phyloP scores from a whole-genome alignment of 768 basidiomycete species.

The Tylopilus intermedius region DNA sequence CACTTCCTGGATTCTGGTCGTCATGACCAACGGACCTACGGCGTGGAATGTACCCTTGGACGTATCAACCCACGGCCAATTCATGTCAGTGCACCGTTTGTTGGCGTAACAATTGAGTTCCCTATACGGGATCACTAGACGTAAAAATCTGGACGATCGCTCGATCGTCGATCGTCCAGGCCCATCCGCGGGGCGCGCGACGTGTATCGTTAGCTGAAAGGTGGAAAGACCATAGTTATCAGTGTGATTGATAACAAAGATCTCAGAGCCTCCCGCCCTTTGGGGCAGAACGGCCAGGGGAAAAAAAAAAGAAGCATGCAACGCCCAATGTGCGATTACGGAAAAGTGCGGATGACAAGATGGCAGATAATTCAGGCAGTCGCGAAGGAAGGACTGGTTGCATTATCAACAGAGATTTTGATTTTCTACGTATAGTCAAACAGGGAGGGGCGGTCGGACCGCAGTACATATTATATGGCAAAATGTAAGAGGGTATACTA shows the following conservation, averaged over 20 bases:
- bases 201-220: no score
- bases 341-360: not conserved
- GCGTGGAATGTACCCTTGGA: not conserved
- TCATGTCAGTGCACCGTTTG: not conserved
- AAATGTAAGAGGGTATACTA: slow-evolving; percentile 15
- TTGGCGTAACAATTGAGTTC: not conserved
- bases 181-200: no score
- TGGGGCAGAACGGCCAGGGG: not conserved
- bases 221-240: no score
- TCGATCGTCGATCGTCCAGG: slow-evolving; percentile 17
- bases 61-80: not conserved
- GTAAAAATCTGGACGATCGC: slow-evolving; percentile 14
- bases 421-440: slow-evolving; percentile 3
- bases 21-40: not conserved
- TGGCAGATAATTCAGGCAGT: slow-evolving; percentile 1
- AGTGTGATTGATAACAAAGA: not conserved
- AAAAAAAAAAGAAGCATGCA: not conserved
- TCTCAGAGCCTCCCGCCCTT: not conserved
- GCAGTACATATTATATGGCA: slow-evolving; percentile 13
- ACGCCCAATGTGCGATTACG: not conserved
- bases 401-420: not conserved
- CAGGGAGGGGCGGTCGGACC: slow-evolving; percentile 4
- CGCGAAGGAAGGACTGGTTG: not conserved
- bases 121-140: slow-evolving; percentile 5
- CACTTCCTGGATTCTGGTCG: not conserved